phyloP scores from a whole-genome alignment of 768 basidiomycete genomes.

The Suillus clintonianus region DNA sequence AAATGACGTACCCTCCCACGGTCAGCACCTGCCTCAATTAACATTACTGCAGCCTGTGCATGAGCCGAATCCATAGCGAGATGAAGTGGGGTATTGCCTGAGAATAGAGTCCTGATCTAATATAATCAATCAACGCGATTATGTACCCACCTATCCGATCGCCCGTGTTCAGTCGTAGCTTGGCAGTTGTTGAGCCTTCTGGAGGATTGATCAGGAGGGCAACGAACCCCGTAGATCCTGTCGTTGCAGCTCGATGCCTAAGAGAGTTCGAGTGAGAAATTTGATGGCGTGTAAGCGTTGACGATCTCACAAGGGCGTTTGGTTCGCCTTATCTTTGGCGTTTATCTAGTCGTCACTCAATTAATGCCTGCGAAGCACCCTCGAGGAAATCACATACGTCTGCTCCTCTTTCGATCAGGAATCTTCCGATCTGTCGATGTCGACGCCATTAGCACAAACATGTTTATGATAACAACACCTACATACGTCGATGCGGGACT shows the following conservation, averaged over 20 bases:
- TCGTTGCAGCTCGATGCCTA: slow-evolving; percentile 95
- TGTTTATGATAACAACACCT: slow-evolving; percentile 29
- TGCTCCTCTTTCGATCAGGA: slow-evolving; percentile 84
- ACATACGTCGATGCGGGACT: slow-evolving; percentile 77
- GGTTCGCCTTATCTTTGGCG: slow-evolving; percentile 90
- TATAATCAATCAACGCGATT: background rate
- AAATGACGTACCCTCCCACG: slow-evolving; percentile 69
- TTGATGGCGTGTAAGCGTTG: background rate
- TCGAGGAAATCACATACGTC: slow-evolving; percentile 64
- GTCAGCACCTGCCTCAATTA: slow-evolving; percentile 96
- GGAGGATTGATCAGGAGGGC: slow-evolving; percentile 83
- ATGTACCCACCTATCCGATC: slow-evolving; percentile 68
- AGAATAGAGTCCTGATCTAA: slow-evolving; percentile 10
- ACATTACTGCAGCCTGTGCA: slow-evolving; percentile 83
- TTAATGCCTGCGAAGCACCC: slow-evolving; percentile 31
- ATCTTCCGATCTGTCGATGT: slow-evolving; percentile 74
- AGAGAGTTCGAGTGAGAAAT: slow-evolving; percentile 5
- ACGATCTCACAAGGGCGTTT: slow-evolving; percentile 76
- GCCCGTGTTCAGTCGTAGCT: slow-evolving; percentile 83
- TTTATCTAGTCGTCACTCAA: slow-evolving; percentile 68
- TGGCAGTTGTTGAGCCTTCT: slow-evolving; percentile 54
- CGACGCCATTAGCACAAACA: slow-evolving; percentile 26
- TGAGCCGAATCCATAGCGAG: slow-evolving; percentile 97
- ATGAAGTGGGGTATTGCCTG: slow-evolving; percentile 95
- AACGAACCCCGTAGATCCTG: slow-evolving; percentile 89